Base-by-base conservation (phyloP, 495 filamentous ascomycete species). In the Aspergillus campestris region DNA sequence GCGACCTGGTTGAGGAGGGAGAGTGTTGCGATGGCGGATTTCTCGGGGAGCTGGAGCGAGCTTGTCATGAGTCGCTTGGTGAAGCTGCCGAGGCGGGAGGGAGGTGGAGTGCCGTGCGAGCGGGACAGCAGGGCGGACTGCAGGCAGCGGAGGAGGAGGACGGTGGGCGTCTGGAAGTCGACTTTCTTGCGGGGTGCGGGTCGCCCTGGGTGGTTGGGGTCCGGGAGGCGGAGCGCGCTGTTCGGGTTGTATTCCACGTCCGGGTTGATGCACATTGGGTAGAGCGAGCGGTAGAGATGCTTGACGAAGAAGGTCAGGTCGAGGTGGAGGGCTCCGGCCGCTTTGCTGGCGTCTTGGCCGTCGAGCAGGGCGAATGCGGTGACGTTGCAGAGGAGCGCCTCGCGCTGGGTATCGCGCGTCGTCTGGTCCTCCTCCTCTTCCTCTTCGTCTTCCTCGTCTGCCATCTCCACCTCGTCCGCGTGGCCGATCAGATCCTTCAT, bases 271-370 rank as follows among this genome's bases (percentile, higher is more conserved):
- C 83, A 78, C 13, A 92, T 76, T 9, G 81, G 72, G 51, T 91
- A 73, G 3, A 98, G 79, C 11, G 80, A 83, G 42, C 81, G 80
- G 73, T 94, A 97, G 35, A 97, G 86, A 61, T 95, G 86, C 30
- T 83, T 84, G 58, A 84, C 87, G 76, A 98, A 98, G 77, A 90
- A 95, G 55, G 81, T 84, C 14, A 98, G 78, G 62, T 98, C 94
- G 29, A 98, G 81, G 50, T 87, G 82, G 3, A 96, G 79, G 7
- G 67, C 55, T 12, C 67, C 60, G 47, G 85, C 83, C 3, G 86
- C 81, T 53, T 72, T 75, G 54, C 70, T 69, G 44, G 66, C 77
- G 52, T 92, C 86, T 69, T 98, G 92, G 39, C 92, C 91, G 51
- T 87, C 81, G 39, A 98, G 77, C 1, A 98, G 79, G 8, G 90